These are phyloP conservation scores for Naganishia liquefaciens DNA, from an alignment of 1,284 basidiomycete species.

Conservation along the genomic window DNA sequence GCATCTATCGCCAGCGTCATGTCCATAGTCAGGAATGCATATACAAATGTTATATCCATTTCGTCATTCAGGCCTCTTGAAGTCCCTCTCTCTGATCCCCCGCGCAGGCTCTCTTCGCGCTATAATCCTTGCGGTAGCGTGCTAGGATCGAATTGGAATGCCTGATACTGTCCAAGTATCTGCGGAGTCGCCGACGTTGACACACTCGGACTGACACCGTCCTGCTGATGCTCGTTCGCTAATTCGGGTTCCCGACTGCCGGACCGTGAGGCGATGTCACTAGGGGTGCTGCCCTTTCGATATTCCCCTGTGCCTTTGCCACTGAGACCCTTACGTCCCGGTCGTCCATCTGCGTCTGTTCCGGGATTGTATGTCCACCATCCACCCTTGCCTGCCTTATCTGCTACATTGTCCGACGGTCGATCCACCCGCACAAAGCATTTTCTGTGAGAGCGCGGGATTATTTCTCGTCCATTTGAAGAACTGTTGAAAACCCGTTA, in stretches of 20 bases:
- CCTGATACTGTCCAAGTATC: conserved; percentile 2
- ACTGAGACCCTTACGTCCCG: conserved; percentile 45
- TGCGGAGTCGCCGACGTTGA: conserved; percentile 9
- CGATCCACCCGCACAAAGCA: conserved; percentile 54
- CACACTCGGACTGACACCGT: conserved; percentile 1
- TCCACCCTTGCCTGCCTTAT: conserved; percentile 52
- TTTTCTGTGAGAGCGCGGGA: conserved; percentile 42
- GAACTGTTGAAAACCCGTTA: conserved; percentile 9
- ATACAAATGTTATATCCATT: no score
- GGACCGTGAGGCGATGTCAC: conserved; percentile 32
- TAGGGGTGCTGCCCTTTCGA: conserved; percentile 34
- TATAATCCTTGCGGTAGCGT: conserved; percentile 16
- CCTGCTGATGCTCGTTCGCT: conserved; percentile 3
- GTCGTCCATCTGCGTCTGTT: conserved; percentile 51
- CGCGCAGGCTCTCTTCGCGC: background rate
- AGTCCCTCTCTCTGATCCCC: background rate
- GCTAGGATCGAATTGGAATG: conserved; percentile 17
- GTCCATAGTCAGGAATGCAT: no score
- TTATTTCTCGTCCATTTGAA: background rate
- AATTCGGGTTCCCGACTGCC: conserved; percentile 23
- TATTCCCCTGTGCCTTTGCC: conserved; percentile 35
- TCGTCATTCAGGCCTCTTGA: background rate
- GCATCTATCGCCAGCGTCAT: no score
- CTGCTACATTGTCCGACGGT: conserved; percentile 44
- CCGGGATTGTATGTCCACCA: conserved; percentile 55